Conservation (phyloP, 2,329 filamentous ascomycete species). For the Aspergillus fijiensis region DNA sequence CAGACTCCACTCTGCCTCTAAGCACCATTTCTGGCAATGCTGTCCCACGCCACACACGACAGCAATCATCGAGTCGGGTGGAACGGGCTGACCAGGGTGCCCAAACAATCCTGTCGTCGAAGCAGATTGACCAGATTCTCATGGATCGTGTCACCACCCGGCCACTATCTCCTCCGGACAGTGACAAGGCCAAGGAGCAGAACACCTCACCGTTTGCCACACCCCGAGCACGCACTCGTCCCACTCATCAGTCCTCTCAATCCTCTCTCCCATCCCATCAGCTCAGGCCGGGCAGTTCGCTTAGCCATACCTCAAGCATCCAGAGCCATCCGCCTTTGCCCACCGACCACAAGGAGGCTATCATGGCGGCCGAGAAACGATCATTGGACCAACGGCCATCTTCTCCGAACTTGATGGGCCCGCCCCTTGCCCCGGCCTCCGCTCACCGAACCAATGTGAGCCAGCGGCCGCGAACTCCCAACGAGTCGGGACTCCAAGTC, state of each 20-base stretch:
- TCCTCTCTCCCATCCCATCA: constrained; percentile 34
- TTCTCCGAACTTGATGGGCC: constrained; percentile 66
- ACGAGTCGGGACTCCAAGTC: constrained; percentile 48
- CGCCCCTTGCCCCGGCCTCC: constrained; percentile 79
- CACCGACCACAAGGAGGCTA: constrained; percentile 76
- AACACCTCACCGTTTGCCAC: constrained; percentile 38
- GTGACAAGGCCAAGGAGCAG: constrained; percentile 30
- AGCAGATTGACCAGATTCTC: constrained; percentile 75
- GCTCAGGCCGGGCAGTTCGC: constrained; percentile 68
- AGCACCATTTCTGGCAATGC: constrained; percentile 64
- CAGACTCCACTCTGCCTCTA: constrained; percentile 52
- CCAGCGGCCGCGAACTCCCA: constrained; percentile 62
- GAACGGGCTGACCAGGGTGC: constrained; percentile 76
- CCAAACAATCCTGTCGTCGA: constrained; percentile 80
- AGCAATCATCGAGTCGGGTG: constrained; percentile 46
- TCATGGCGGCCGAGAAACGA: constrained; percentile 71
- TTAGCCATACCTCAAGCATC: constrained; percentile 60
- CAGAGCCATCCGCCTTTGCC: constrained; percentile 71
- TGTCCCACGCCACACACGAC: constrained; percentile 26
- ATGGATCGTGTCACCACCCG: constrained; percentile 50
- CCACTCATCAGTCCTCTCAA: constrained; percentile 34
- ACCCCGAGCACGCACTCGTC: constrained; percentile 34
- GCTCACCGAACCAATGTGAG: constrained; percentile 56
- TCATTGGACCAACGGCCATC: constrained; percentile 48
- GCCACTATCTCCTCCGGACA: constrained; percentile 36